Evolutionary conservation across 2,329 filamentous ascomycete species (phyloP).

Genomic region (Aspergillus vadensis): DNA sequence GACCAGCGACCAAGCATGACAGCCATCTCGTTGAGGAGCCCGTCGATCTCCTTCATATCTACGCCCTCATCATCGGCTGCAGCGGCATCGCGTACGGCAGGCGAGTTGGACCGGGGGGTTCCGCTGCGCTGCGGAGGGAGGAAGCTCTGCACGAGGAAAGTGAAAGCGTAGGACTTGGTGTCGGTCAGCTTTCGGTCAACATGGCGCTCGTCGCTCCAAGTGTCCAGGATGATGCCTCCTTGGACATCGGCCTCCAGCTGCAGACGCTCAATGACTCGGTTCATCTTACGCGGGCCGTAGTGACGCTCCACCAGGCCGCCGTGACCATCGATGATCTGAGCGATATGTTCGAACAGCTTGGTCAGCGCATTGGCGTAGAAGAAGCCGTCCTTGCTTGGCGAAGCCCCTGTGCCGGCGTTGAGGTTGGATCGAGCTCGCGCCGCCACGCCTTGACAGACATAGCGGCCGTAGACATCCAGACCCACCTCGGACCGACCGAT

Average conservation of each 20-base stretch:
- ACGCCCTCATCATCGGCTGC: slow-evolving; percentile 88
- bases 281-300: slow-evolving; percentile 92
- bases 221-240: slow-evolving; percentile 91
- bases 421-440: slow-evolving; percentile 78
- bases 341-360: slow-evolving; percentile 94
- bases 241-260: slow-evolving; percentile 96
- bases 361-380: slow-evolving; percentile 92
- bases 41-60: slow-evolving; percentile 95
- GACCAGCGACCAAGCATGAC: slow-evolving; percentile 94
- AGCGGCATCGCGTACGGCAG: slow-evolving; percentile 60
- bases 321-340: slow-evolving; percentile 91
- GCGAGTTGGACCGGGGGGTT: slow-evolving; percentile 73
- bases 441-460: slow-evolving; percentile 94
- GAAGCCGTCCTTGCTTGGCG: slow-evolving; percentile 71
- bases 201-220: slow-evolving; percentile 86
- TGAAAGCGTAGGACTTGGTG: slow-evolving; percentile 96
- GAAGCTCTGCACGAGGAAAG: slow-evolving; percentile 94
- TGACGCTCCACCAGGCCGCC: slow-evolving; percentile 89
- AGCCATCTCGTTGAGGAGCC: slow-evolving; percentile 80
- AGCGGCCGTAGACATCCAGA: slow-evolving; percentile 90
- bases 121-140: slow-evolving; percentile 69
- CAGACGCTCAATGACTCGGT: slow-evolving; percentile 85
- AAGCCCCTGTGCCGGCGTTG: slow-evolving; percentile 64
- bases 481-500: slow-evolving; percentile 88
- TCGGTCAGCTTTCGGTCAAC: slow-evolving; percentile 88